A percentile compares a stretch with the other conserved stretches of the same genome.
phyloP scores from a whole-genome alignment of 306 rosid species.

The Dryas octopetala region DNA sequence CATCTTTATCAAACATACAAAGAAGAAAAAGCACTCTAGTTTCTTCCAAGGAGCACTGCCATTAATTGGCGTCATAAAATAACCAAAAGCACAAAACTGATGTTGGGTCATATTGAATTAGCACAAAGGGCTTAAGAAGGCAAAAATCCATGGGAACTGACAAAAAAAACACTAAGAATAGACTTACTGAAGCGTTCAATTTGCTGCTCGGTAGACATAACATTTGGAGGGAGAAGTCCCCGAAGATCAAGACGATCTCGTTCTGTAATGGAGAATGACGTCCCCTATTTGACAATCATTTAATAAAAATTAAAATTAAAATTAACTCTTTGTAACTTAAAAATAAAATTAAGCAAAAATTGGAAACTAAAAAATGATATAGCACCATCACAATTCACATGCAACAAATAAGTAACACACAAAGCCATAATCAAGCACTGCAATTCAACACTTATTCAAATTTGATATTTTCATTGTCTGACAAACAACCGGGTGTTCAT shows the following conservation, averaged over 20 bases:
- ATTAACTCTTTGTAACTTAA: not conserved
- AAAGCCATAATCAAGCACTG: not conserved
- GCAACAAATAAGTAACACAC: not conserved
- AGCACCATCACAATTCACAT: not conserved
- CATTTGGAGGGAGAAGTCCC: constrained; percentile 97
- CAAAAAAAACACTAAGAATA: not conserved
- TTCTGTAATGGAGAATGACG: constrained; percentile 91
- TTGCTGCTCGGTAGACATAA: constrained; percentile 86
- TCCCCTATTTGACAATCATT: constrained; percentile 63
- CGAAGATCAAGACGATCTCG: constrained; percentile 98
- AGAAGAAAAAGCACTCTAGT: not conserved
- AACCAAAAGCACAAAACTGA: not conserved
- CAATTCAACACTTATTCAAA: not conserved
- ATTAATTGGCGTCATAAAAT: not conserved
- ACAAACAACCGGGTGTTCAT: not conserved
- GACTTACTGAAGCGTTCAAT: constrained; percentile 90
- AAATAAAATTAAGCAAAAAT: not conserved
- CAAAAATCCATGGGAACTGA: not conserved
- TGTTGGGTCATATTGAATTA: not conserved
- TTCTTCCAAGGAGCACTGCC: not conserved
- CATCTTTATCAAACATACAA: not conserved
- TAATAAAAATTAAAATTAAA: not conserved
- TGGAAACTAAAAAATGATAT: not conserved
- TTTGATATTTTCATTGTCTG: not conserved
- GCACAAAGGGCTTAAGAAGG: not conserved